Base-by-base conservation (phyloP, 192 early-diverging fungal genomes). In the Pilaira anomala region DNA sequence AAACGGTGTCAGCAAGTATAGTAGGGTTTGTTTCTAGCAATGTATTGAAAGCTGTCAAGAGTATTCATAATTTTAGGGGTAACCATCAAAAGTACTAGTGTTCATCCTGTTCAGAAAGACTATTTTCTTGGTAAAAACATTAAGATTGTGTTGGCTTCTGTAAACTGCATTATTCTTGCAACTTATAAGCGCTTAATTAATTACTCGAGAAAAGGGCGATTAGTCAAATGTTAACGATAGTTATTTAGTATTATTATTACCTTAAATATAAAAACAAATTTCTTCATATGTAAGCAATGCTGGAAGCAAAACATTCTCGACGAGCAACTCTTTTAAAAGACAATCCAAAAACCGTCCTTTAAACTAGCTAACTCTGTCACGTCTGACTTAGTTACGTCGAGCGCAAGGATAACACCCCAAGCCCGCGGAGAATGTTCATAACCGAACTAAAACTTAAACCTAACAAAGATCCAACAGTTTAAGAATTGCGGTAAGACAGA, bases 401-500 rank as follows among this genome's bases (percentile, higher is more conserved):
- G 18, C 8, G 46, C 46, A 48, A 48, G 46, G 46, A 48, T 48
- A 48, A 48, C 46, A 48, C 21, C n/a, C 1, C 46, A 48, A 48
- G 46, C 46, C 46, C 46, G 46, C 0, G 19, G 5, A 48, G 46
- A 48, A 48, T 24, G 19, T 48, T 48, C 18, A 48, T 48, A 48
- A 22, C 46, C 19, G 3, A 48, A 48, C 46, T 2, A 24, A 21
- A 4, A 18, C 46, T 48, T 48, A 48, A 22, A 48, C 46, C 46
- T 48, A 48, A 48, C 46, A 48, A 48, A 44, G 42, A 44, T 44
- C 42, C 42, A 44, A 44, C 39, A 40, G 39, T 40, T 40, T 40
- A 40, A 40, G 39, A 40, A 11, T 40, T 44, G 42, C 42, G 42
- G 42, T 44, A 44, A 44, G 42, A 16, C 42, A 44, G 42, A 44